A percentile compares a stretch with the other conserved stretches of the same genome.
phyloP scores from a whole-genome alignment of 2,329 filamentous ascomycete genomes.

The Fusarium hostae region DNA sequence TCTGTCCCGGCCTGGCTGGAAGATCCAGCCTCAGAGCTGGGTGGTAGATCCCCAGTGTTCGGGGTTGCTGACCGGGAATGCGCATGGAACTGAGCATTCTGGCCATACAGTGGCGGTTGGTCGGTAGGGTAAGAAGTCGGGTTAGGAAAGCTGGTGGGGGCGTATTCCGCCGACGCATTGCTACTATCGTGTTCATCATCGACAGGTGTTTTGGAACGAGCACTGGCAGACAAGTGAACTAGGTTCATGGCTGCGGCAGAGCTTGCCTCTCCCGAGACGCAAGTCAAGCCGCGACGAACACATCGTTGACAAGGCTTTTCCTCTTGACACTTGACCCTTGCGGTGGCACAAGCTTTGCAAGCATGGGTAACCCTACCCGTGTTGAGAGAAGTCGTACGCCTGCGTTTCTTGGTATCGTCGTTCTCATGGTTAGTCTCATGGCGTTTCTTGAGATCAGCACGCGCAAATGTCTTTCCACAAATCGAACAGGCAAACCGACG shows the following conservation, averaged over 20 bases:
- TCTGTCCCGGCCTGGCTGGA: slow-evolving; percentile 45
- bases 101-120: slow-evolving; percentile 30
- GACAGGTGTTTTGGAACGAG: slow-evolving; percentile 44
- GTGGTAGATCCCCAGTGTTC: slow-evolving; percentile 30
- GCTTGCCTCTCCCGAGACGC: slow-evolving; percentile 53
- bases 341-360: slow-evolving; percentile 62
- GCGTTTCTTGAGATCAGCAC: slow-evolving; percentile 64
- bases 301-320: slow-evolving; percentile 65
- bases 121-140: slow-evolving; percentile 14
- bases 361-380: slow-evolving; percentile 64
- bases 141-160: slow-evolving; percentile 7
- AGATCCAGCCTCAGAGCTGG: slow-evolving; percentile 30
- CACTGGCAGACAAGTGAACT: slow-evolving; percentile 55
- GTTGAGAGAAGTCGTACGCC: slow-evolving; percentile 58
- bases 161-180: slow-evolving; percentile 23
- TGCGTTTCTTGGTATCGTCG: slow-evolving; percentile 59
- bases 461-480: slow-evolving; percentile 64
- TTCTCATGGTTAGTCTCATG: slow-evolving; percentile 64
- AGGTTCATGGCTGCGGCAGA: slow-evolving; percentile 57
- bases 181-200: slow-evolving; percentile 35
- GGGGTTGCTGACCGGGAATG: slow-evolving; percentile 36
- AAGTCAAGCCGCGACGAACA: slow-evolving; percentile 58
- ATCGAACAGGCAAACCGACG: slow-evolving; percentile 62
- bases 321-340: slow-evolving; percentile 66
- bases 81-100: slow-evolving; percentile 22